Evolutionary conservation across 2,329 filamentous ascomycete genomes (phyloP).

Genomic region (Talaromyces sp.): DNA sequence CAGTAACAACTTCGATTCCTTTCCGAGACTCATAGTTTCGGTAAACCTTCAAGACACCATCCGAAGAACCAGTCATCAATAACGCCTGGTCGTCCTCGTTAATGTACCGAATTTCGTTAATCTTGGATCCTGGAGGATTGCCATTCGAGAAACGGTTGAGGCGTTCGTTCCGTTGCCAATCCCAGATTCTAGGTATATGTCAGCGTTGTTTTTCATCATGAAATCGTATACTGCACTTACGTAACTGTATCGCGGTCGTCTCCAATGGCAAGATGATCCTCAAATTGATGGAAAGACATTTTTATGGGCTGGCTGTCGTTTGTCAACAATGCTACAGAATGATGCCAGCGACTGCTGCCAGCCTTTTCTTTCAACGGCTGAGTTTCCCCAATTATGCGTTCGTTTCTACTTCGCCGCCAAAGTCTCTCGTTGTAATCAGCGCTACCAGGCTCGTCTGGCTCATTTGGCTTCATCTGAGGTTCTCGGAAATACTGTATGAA

Average conservation of each 20-base stretch:
- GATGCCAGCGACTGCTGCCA: slow-evolving; percentile 81
- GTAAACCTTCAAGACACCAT: slow-evolving; percentile 91
- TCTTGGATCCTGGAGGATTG: slow-evolving; percentile 84
- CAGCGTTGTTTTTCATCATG: slow-evolving; percentile 1
- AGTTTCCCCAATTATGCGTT: slow-evolving; percentile 84
- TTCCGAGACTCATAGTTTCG: slow-evolving; percentile 78
- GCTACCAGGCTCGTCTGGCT: slow-evolving; percentile 93
- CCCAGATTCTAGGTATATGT: slow-evolving; percentile 63
- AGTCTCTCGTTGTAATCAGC: slow-evolving; percentile 93
- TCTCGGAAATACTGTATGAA: slow-evolving; percentile 76
- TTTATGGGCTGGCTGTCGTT: slow-evolving; percentile 86
- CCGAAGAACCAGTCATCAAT: slow-evolving; percentile 89
- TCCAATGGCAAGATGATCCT: slow-evolving; percentile 88
- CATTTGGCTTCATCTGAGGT: slow-evolving; percentile 94
- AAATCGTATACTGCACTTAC: slow-evolving; percentile 28
- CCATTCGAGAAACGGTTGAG: slow-evolving; percentile 88
- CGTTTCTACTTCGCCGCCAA: slow-evolving; percentile 89
- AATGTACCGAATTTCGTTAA: slow-evolving; percentile 94
- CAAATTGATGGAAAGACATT: slow-evolving; percentile 96
- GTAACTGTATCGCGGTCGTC: slow-evolving; percentile 87
- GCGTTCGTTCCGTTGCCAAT: slow-evolving; percentile 74
- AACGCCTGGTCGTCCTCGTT: slow-evolving; percentile 97
- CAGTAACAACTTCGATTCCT: slow-evolving; percentile 77
- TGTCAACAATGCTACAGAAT: slow-evolving; percentile 75
- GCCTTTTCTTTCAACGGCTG: slow-evolving; percentile 90